A percentile compares a stretch with the other conserved stretches of the same genome.
phyloP scores from a whole-genome alignment of 441 rosid species.

The Populus tomentosa region DNA sequence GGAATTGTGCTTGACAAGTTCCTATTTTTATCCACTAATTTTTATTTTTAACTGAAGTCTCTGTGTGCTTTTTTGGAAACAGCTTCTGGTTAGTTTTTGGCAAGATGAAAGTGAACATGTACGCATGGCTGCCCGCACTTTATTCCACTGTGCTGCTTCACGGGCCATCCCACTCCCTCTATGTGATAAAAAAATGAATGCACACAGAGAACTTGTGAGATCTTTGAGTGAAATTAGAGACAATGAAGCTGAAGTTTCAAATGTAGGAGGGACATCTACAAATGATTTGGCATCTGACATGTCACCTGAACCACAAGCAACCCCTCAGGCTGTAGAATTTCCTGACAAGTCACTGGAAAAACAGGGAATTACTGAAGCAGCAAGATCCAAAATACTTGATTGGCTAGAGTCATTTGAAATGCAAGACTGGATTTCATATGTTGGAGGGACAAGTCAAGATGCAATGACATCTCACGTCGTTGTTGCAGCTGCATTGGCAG shows the following conservation, averaged over 20 bases:
- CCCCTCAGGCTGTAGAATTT: constrained; percentile 5
- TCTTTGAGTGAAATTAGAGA: constrained; percentile 46
- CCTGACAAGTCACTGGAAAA: constrained; percentile 23
- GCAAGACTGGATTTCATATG: constrained; percentile 97
- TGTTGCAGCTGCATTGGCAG: constrained; percentile 91
- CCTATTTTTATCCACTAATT: not conserved
- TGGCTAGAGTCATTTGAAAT: constrained; percentile 93
- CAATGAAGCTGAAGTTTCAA: constrained; percentile 29
- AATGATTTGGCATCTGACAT: constrained; percentile 32
- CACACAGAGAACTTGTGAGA: constrained; percentile 52
- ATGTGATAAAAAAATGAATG: constrained; percentile 51
- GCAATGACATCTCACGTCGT: constrained; percentile 95
- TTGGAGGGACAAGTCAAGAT: constrained; percentile 94
- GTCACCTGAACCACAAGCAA: constrained; percentile 10
- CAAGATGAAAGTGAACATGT: constrained; percentile 89
- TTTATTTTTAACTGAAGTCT: not conserved
- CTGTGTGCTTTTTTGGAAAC: constrained; percentile 12
- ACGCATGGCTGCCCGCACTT: constrained; percentile 90
- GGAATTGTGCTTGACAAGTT: not conserved
- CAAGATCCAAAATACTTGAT: constrained; percentile 56
- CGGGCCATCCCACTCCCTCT: constrained; percentile 76
- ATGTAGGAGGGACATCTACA: constrained; percentile 29
- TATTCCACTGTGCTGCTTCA: constrained; percentile 95
- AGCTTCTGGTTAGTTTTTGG: constrained; percentile 95
- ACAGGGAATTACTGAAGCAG: constrained; percentile 44